Base-by-base conservation (phyloP, 2,329 filamentous ascomycete species). In the Cladorrhinum sp. region DNA sequence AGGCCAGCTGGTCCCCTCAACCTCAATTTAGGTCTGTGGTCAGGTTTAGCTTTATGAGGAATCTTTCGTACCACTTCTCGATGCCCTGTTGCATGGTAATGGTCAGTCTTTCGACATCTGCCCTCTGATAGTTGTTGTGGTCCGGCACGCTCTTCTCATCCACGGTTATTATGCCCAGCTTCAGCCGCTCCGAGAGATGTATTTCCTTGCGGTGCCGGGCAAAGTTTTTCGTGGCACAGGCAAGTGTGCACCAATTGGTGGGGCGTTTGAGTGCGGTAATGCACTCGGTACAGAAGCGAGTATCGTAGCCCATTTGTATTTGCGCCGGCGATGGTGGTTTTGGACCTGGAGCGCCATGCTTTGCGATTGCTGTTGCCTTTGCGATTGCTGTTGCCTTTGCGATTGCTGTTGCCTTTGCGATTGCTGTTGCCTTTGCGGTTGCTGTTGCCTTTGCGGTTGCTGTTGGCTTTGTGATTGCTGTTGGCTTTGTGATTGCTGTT, bases 271-370 rank as follows among this genome's bases (percentile, higher is more conserved):
- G 68, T 16, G 66, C 57, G 20, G 64, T 57, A 7, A 72, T 66
- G 64, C 73, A 75, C 57, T 75, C 73, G 21, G 62, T 68, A 67
- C 73, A 75, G 64, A 75, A 70, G 52, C 58, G 66, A 21, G 64
- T 56, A 49, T 62, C 60, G 48, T 50, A 58, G 7, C 64, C 10
- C 39, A 4, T 49, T 54, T 53, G 30, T 54, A 18, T 12, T 52
- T 20, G 10, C 49, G 55, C n/a, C 36, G 30, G n/a, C 33, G 52
- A 10, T 26, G 48, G 39, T n/a, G 57, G n/a, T n/a, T n/a, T n/a
- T 18, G 63, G 62, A 20, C 57, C 26, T 16, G 63, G 63, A 8
- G 39, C 12, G 21, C 30, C 18, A 48, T 50, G 23, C 12, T 30
- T 58, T 33, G 21, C 51, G 24, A 2, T 49, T 16, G 24, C 42